phyloP scores from a whole-genome alignment of 352 stramenopile genomes.

The Globisporangium lucens region DNA sequence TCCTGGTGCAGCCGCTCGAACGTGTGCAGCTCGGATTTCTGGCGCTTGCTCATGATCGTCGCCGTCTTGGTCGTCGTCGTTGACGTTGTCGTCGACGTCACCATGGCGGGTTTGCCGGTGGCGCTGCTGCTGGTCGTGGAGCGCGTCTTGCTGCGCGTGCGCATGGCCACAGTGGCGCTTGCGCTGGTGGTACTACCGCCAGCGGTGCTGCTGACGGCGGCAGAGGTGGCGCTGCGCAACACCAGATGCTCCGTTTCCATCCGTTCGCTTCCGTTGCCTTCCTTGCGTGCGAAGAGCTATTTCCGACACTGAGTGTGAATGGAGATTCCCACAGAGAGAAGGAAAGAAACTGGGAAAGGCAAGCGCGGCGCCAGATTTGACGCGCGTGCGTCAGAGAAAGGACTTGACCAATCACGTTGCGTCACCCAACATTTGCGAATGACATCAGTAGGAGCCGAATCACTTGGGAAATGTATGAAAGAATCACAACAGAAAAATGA shows the following conservation, averaged over 20 bases:
- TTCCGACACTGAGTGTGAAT: conserved; percentile 11
- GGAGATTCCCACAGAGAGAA: background rate
- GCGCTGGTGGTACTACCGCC: conserved; percentile 11
- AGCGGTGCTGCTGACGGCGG: background rate
- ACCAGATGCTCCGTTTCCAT: conserved; percentile 22
- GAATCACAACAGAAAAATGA: background rate
- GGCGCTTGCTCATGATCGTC: conserved; percentile 3
- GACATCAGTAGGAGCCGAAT: background rate
- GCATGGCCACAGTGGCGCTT: conserved; percentile 13
- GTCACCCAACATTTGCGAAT: background rate
- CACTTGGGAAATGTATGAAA: background rate
- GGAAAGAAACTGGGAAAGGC: background rate
- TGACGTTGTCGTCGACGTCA: conserved; percentile 3
- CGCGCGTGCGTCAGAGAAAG: conserved; percentile 15
- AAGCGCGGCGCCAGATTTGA: conserved; percentile 1
- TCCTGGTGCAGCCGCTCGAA: conserved; percentile 78
- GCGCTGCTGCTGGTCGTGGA: conserved; percentile 7
- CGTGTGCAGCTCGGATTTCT: conserved; percentile 45
- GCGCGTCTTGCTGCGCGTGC: conserved; percentile 18
- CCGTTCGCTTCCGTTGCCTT: background rate
- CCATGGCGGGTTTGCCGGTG: background rate
- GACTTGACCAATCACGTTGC: conserved; percentile 15
- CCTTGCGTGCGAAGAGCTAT: conserved; percentile 1
- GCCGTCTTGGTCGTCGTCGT: conserved; percentile 13
- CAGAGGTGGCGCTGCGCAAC: conserved; percentile 8